These are phyloP conservation scores for Trichomonascaceae sp. DNA, from an alignment of 1,139 yeast genomes.

Conservation along the genomic window DNA sequence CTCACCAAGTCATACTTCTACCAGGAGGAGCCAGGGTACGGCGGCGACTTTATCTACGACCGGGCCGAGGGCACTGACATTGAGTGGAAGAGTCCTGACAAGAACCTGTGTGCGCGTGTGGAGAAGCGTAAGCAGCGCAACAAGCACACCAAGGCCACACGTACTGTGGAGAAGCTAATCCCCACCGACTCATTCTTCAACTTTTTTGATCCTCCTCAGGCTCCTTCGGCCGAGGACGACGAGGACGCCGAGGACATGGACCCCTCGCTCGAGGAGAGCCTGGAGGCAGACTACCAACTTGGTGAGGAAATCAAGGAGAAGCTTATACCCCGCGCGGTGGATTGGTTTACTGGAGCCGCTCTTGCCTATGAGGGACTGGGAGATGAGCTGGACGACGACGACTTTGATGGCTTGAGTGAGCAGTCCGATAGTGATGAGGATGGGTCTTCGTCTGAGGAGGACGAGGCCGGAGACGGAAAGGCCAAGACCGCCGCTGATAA, in stretches of 20 bases:
- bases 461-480: constrained; percentile 27
- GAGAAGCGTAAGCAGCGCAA: constrained; percentile 97
- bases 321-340: constrained; percentile 89
- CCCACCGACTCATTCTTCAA: constrained; percentile 91
- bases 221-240: constrained; percentile 42
- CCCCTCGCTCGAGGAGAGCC: constrained; percentile 63
- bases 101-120: constrained; percentile 70
- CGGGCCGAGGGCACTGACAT: constrained; percentile 89
- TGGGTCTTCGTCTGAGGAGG: constrained; percentile 41
- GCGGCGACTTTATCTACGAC: constrained; percentile 94
- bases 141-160: constrained; percentile 91
- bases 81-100: constrained; percentile 70
- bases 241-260: constrained; percentile 34
- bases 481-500: constrained; percentile 8
- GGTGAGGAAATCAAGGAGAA: constrained; percentile 97
- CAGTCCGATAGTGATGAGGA: constrained; percentile 36
- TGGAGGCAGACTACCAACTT: constrained; percentile 86
- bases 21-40: constrained; percentile 86
- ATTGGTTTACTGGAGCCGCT: constrained; percentile 98
- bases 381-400: constrained; percentile 30
- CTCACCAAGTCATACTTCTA: constrained; percentile 83
- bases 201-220: constrained; percentile 87
- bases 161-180: constrained; percentile 88
- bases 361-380: constrained; percentile 43
- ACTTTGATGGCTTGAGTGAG: constrained; percentile 43